Conservation (phyloP, 208 protist species). For the Crithidia bombi region DNA sequence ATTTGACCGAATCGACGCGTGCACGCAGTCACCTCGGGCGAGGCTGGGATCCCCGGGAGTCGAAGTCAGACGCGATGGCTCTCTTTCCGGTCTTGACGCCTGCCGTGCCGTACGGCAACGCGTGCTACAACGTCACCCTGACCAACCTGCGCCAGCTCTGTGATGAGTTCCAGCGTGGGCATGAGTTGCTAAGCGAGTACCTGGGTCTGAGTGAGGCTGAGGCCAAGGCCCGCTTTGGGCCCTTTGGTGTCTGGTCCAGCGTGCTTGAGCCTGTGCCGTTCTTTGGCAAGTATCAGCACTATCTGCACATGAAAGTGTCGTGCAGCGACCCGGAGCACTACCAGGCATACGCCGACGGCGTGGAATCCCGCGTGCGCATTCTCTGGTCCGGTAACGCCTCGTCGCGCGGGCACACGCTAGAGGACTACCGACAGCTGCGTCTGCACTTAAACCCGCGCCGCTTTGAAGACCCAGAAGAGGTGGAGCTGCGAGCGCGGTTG, state of each 20-base stretch:
- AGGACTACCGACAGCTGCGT: conserved; percentile 72
- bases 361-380: conserved; percentile 87
- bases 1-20: conserved; percentile 83
- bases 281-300: conserved; percentile 85
- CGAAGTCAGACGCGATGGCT: conserved; percentile 90
- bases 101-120: conserved; percentile 97
- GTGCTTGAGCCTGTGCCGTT: conserved; percentile 81
- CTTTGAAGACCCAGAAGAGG: conserved; percentile 84
- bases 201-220: conserved; percentile 56
- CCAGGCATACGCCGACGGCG: conserved; percentile 83
- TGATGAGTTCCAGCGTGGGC: conserved; percentile 94
- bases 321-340: conserved; percentile 81
- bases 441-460: conserved; percentile 78
- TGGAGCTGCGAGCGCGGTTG: conserved; percentile 47
- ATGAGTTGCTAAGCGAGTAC: conserved; percentile 67
- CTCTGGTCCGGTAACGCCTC: conserved; percentile 81
- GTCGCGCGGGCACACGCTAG: conserved; percentile 75
- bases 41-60: conserved; percentile 85
- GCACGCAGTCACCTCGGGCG: conserved; percentile 72
- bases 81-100: conserved; percentile 99
- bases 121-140: conserved; percentile 96
- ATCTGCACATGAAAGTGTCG: conserved; percentile 80
- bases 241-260: conserved; percentile 80
- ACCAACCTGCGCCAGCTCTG: conserved; percentile 95
- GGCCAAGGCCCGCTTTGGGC: conserved; percentile 55